Conservation (phyloP, 495 filamentous ascomycete species). For the Ramalina intermedia region DNA sequence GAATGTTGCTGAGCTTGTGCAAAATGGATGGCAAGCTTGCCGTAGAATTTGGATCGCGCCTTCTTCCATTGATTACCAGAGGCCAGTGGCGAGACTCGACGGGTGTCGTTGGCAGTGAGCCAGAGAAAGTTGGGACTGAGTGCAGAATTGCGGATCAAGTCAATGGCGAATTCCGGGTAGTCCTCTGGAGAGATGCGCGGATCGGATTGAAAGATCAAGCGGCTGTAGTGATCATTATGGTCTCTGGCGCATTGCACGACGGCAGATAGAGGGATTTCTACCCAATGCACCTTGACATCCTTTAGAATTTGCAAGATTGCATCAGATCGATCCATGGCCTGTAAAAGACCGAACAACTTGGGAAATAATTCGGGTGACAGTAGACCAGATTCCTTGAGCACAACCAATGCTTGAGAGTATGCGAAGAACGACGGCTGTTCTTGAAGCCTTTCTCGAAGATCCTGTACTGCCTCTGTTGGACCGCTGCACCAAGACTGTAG, state of each 20-base stretch:
- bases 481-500: slow-evolving; percentile 1
- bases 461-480: too few relatives aligned
- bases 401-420: too few relatives aligned
- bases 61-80: neutral
- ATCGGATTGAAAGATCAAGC: slow-evolving; percentile 6
- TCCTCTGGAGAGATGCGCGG: slow-evolving; percentile 4
- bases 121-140: slow-evolving; percentile 1
- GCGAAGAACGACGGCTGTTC: neutral
- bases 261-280: neutral
- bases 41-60: slow-evolving; percentile 4
- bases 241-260: slow-evolving; percentile 1
- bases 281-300: neutral
- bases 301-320: slow-evolving; percentile 2
- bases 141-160: slow-evolving; percentile 4
- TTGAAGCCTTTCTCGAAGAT: neutral
- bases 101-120: neutral
- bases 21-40: slow-evolving; percentile 17
- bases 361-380: neutral
- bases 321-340: slow-evolving; percentile 5
- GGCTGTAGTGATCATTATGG: neutral
- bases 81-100: neutral
- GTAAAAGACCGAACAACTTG: slow-evolving; percentile 4
- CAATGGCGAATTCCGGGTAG: slow-evolving; percentile 13
- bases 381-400: too few relatives aligned
- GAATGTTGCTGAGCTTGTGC: slow-evolving; percentile 5